Evolutionary conservation across 345 rosid genomes (phyloP).

Genomic region (Aethionema arabicum): DNA sequence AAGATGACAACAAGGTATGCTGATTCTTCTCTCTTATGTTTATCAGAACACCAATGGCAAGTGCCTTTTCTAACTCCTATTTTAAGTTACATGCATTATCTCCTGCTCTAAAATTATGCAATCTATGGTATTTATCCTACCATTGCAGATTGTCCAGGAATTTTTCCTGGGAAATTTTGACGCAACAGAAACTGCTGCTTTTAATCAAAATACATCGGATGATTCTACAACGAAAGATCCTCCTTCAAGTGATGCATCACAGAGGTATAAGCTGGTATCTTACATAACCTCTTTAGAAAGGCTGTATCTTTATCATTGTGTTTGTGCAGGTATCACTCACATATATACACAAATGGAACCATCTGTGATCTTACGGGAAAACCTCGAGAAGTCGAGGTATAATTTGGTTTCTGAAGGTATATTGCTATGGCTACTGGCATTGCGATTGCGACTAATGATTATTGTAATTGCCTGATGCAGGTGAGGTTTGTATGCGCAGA

Average conservation of each 20-base stretch:
- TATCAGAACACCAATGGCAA: neutral
- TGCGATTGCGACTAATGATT: neutral
- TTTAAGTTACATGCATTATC: neutral
- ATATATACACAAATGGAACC: slow-evolving; percentile 81
- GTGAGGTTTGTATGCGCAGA: slow-evolving; percentile 96
- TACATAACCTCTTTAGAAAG: neutral
- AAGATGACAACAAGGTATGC: slow-evolving; percentile 59
- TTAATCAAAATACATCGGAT: slow-evolving; percentile 72
- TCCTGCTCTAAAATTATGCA: slow-evolving; percentile 3
- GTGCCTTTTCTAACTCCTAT: neutral
- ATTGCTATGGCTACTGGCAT: neutral
- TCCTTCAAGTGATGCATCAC: slow-evolving; percentile 77
- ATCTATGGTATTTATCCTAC: slow-evolving; percentile 9
- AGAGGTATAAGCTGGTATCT: slow-evolving; percentile 48
- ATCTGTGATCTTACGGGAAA: slow-evolving; percentile 83
- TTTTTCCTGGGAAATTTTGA: slow-evolving; percentile 77
- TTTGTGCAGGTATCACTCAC: slow-evolving; percentile 77
- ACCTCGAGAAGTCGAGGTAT: slow-evolving; percentile 87
- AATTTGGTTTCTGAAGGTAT: neutral
- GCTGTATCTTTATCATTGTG: neutral
- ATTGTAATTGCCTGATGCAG: slow-evolving; percentile 43
- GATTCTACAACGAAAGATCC: slow-evolving; percentile 74
- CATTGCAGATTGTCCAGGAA: slow-evolving; percentile 71
- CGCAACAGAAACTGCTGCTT: slow-evolving; percentile 72
- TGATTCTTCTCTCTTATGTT: slow-evolving; percentile 9